Percentiles rank a stretch among this genome's conserved stretches.
Evolutionary conservation across 768 basidiomycete species (phyloP).

Genomic region (Mycena haematopus): DNA sequence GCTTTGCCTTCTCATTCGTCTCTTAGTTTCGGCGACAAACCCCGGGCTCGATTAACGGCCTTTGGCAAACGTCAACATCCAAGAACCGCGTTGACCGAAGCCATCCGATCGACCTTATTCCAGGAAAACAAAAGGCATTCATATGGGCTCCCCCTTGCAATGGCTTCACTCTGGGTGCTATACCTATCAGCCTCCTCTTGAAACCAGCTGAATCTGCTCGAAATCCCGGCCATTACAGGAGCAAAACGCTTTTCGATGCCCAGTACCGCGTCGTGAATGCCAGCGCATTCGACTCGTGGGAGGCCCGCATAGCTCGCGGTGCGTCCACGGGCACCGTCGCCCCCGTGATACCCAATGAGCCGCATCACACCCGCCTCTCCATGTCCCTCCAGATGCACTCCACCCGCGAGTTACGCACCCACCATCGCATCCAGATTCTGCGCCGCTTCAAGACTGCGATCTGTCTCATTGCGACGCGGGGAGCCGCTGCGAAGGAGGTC

Average conservation of each 20-base stretch:
- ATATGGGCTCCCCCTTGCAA: not conserved
- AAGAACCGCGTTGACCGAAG: slow-evolving; percentile 36
- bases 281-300: slow-evolving; percentile 11
- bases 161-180: slow-evolving; percentile 10
- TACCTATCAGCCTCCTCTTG: slow-evolving; percentile 7
- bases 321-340: slow-evolving; percentile 16
- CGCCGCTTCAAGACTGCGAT: slow-evolving; percentile 47
- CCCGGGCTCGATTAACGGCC: slow-evolving; percentile 41
- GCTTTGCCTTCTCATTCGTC: not conserved
- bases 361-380: slow-evolving; percentile 34
- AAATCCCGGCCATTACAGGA: too few relatives aligned
- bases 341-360: slow-evolving; percentile 31
- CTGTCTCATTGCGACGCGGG: slow-evolving; percentile 47
- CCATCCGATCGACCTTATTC: slow-evolving; percentile 32
- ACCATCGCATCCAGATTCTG: slow-evolving; percentile 40
- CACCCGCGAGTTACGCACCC: slow-evolving; percentile 32
- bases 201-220: not conserved
- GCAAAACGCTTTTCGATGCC: not conserved
- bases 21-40: slow-evolving; percentile 49
- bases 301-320: slow-evolving; percentile 10
- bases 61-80: slow-evolving; percentile 11
- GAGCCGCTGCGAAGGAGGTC: slow-evolving; percentile 39
- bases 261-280: not conserved
- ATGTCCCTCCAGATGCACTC: slow-evolving; percentile 50
- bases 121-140: not conserved